Base-by-base conservation (phyloP, 345 rosid species). In the Eutrema japonicum region DNA sequence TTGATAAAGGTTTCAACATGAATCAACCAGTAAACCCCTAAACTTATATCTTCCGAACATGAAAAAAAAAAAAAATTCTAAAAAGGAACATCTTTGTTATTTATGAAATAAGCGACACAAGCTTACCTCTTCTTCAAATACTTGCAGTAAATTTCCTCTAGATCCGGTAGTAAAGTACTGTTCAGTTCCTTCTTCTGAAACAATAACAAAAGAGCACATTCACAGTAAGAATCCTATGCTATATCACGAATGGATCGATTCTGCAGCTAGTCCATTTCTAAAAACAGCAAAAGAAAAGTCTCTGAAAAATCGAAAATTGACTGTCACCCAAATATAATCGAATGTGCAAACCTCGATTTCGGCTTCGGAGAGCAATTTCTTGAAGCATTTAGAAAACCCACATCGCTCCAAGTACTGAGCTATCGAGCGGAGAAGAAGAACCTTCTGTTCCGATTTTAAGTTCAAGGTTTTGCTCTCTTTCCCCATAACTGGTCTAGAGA, bases 281-380 rank as follows among this genome's bases (percentile, higher is more conserved):
- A 27, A 45, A 3, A 12, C 12, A 42, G 22, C 22, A 62, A 12
- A 41, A 45, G 45, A 58, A 8, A 11, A 59, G 13, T 9, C 47
- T 33, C 8, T 13, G 26, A 22, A 14, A 26, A 60, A 71, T 35
- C 33, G 47, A 35, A 71, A 60, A 10, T 12, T 11, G 13, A 22
- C 26, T 14, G 8, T 41, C 7, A 10, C 10, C 22, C 10, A 12
- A 45, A 3, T 10, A 36, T 7, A 38, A 62, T 22, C 36, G 8
- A 60, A 27, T 33, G 41, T 2, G 29, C 56, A 52, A 16, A 86
- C 97, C 96, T 84, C 79, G 73, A 88, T 35, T 64, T 80, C 70
- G 16, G 96, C 85, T 82, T 88, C 92, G 9, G 86, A 78, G 6
- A 75, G 84, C 50, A 93, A 72, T 80, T 89, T 91, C 82, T 89